These are phyloP conservation scores for Trichoderma virens DNA, from an alignment of 495 filamentous ascomycete genomes.

Conservation along the genomic window DNA sequence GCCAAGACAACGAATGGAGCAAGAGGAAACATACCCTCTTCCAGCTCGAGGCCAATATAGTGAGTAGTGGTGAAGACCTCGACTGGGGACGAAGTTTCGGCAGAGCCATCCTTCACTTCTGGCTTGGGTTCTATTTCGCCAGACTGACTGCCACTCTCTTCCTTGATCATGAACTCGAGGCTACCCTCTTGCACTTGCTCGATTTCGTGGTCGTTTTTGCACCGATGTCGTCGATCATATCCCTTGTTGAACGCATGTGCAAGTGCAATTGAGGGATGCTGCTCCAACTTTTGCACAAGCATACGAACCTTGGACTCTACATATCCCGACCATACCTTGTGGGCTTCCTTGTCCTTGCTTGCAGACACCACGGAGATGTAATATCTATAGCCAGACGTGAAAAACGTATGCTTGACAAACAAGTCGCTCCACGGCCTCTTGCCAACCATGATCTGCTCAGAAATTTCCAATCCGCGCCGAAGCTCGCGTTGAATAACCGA, in stretches of 20 bases:
- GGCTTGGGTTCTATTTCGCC: slow-evolving; percentile 18
- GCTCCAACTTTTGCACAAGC: slow-evolving; percentile 73
- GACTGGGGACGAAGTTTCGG: slow-evolving; percentile 16
- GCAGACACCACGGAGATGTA: slow-evolving; percentile 86
- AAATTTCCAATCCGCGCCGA: slow-evolving; percentile 64
- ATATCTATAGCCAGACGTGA: slow-evolving; percentile 86
- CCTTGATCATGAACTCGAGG: slow-evolving; percentile 56
- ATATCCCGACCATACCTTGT: slow-evolving; percentile 79
- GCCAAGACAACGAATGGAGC: not conserved
- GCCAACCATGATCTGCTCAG: slow-evolving; percentile 70
- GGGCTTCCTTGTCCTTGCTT: slow-evolving; percentile 75
- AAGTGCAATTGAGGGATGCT: slow-evolving; percentile 62
- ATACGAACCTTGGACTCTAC: slow-evolving; percentile 88
- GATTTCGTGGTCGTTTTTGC: slow-evolving; percentile 62
- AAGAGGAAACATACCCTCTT: slow-evolving; percentile 47
- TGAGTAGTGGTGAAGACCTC: slow-evolving; percentile 79
- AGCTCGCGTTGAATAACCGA: slow-evolving; percentile 75
- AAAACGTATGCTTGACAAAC: slow-evolving; percentile 83
- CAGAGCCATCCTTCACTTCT: slow-evolving; percentile 25
- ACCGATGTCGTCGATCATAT: slow-evolving; percentile 71
- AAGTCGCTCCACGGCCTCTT: slow-evolving; percentile 75
- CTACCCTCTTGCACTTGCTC: slow-evolving; percentile 64
- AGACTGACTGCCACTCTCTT: slow-evolving; percentile 39
- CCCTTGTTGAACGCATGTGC: slow-evolving; percentile 91
- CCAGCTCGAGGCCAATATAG: slow-evolving; percentile 75